A percentile compares a stretch with the other conserved stretches of the same genome.
phyloP scores from a whole-genome alignment of 139 green algal species.

The Spirogloea muscicola region DNA sequence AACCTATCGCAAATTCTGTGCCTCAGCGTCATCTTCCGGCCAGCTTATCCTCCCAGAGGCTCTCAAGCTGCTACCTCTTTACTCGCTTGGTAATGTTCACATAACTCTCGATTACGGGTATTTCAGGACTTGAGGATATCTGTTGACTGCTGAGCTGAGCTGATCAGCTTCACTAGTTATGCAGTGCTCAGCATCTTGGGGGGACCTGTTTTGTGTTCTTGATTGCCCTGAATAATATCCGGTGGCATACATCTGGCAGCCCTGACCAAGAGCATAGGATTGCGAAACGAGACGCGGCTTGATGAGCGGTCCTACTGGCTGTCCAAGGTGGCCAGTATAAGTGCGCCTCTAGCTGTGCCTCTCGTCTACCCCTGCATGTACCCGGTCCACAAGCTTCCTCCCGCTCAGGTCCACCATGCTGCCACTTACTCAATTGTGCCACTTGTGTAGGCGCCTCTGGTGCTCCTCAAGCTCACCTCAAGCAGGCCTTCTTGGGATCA shows the following conservation, averaged over 20 bases:
- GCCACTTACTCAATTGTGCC: too few relatives aligned
- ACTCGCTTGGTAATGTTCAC: conserved; percentile 57
- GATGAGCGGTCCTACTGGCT: conserved; percentile 78
- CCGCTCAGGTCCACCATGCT: too few relatives aligned
- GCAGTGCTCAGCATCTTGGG: not conserved
- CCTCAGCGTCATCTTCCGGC: conserved; percentile 33
- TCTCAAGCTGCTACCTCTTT: conserved; percentile 76
- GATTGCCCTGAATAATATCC: not conserved
- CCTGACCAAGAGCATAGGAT: conserved; percentile 67
- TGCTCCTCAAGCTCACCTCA: too few relatives aligned
- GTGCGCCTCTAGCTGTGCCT: conserved; percentile 55
- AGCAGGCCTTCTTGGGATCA: too few relatives aligned
- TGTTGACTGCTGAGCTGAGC: not conserved
- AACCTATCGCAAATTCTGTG: conserved; percentile 57
- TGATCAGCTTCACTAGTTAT: not conserved
- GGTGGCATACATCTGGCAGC: conserved; percentile 12
- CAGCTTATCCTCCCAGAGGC: conserved; percentile 68
- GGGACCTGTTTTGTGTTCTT: not conserved
- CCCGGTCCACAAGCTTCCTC: conserved; percentile 50
- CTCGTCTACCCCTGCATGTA: conserved; percentile 64
- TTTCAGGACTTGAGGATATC: not conserved
- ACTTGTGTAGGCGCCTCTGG: too few relatives aligned
- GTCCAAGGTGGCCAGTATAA: conserved; percentile 59
- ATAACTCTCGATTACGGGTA: not conserved
- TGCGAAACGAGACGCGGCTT: conserved; percentile 70